phyloP scores from a whole-genome alignment of 139 green algal species.

The Picochlorum sp. region DNA sequence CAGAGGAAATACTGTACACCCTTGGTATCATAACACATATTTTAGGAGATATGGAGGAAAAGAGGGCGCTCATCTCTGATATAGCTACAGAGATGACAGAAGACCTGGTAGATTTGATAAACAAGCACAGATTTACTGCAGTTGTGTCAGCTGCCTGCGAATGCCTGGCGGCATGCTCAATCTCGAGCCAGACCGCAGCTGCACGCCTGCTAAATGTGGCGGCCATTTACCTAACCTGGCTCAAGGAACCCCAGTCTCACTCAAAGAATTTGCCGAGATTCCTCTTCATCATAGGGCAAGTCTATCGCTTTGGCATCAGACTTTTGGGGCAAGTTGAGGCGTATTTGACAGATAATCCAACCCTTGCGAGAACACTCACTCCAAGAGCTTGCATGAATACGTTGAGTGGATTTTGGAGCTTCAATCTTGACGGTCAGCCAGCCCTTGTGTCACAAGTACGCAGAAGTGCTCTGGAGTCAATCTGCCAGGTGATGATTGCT shows the following conservation, averaged over 20 bases:
- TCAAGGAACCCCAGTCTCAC: conserved; percentile 15
- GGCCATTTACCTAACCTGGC: conserved; percentile 5
- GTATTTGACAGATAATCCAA: background rate
- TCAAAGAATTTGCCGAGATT: conserved; percentile 23
- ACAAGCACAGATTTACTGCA: conserved; percentile 29
- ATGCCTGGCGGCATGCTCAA: conserved; percentile 42
- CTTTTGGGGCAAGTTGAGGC: conserved; percentile 35
- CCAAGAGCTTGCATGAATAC: conserved; percentile 33
- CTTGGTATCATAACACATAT: conserved; percentile 39
- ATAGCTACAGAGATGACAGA: conserved; percentile 34
- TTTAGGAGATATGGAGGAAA: conserved; percentile 20
- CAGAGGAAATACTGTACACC: conserved; percentile 49
- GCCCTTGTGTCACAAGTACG: conserved; percentile 14
- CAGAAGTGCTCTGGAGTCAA: conserved; percentile 50
- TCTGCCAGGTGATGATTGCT: conserved; percentile 58
- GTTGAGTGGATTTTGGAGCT: conserved; percentile 28
- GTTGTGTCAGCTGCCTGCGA: conserved; percentile 38
- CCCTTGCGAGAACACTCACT: background rate
- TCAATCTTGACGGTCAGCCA: background rate
- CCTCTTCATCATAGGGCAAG: conserved; percentile 62
- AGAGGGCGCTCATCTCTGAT: conserved; percentile 11
- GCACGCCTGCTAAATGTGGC: conserved; percentile 22
- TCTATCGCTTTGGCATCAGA: conserved; percentile 50
- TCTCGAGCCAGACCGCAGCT: conserved; percentile 14
- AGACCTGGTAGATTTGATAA: conserved; percentile 48